Conservation (phyloP, 2,329 filamentous ascomycete genomes). For the Sporothrix inflata region DNA sequence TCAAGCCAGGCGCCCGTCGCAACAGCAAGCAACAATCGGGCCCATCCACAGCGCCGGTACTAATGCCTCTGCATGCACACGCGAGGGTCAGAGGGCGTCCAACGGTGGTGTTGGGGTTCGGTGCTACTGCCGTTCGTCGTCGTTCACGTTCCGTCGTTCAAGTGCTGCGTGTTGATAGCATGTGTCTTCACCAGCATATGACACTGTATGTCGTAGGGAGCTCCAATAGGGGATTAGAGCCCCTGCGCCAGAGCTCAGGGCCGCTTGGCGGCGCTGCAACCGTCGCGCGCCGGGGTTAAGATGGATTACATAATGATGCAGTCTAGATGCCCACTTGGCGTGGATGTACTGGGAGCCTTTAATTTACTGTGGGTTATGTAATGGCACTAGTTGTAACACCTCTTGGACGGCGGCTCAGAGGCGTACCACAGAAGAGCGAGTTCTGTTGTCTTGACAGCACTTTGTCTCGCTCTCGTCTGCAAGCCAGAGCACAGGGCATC, state of each 20-base stretch:
- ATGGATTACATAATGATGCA: constrained; percentile 8
- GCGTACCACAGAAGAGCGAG: not conserved
- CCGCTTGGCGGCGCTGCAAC: not conserved
- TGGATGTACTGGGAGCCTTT: too few species aligned
- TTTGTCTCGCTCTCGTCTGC: not conserved
- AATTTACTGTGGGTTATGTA: constrained; percentile 12
- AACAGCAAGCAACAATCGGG: not conserved
- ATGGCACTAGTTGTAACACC: not conserved
- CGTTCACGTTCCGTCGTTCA: constrained; percentile 10
- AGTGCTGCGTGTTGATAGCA: constrained; percentile 4
- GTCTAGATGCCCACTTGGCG: too few species aligned
- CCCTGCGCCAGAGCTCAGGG: constrained; percentile 21
- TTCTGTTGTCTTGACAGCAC: constrained; percentile 1
- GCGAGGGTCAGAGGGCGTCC: too few species aligned
- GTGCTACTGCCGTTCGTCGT: not conserved
- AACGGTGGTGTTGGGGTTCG: not conserved
- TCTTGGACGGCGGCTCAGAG: not conserved
- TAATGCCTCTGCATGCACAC: not conserved
- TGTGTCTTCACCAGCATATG: constrained; percentile 21
- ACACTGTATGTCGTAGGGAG: constrained; percentile 18
- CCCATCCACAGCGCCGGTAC: not conserved
- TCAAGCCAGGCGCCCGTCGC: constrained; percentile 17
- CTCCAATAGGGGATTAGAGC: constrained; percentile 20
- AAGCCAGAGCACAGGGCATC: not conserved
- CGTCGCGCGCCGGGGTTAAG: not conserved